These are phyloP conservation scores for Cystobasidiopsis lactophilus DNA, from an alignment of 768 basidiomycete genomes.

Conservation along the genomic window DNA sequence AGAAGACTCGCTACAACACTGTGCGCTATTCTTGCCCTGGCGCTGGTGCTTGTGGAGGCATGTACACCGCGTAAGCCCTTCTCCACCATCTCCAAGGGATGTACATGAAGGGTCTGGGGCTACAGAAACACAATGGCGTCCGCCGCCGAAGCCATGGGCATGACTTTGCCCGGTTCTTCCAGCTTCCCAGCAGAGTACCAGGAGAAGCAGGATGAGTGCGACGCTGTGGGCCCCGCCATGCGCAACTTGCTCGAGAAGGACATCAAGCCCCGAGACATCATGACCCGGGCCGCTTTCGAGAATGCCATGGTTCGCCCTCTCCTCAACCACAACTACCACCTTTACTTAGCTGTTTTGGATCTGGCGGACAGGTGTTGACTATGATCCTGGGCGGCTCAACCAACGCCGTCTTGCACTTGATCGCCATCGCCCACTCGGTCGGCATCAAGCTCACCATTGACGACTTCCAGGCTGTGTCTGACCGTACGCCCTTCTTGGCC, in stretches of 20 bases:
- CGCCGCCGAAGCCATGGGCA: conserved; percentile 80
- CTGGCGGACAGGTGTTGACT: conserved; percentile 48
- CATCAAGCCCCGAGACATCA: conserved; percentile 81
- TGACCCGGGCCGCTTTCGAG: conserved; percentile 90
- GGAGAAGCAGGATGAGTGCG: conserved; percentile 72
- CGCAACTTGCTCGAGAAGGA: conserved; percentile 69
- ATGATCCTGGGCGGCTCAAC: conserved; percentile 97
- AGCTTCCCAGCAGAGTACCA: conserved; percentile 81
- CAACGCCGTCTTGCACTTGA: conserved; percentile 87
- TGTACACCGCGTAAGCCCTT: conserved; percentile 19
- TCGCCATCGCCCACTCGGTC: conserved; percentile 89
- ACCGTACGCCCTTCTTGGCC: conserved; percentile 78
- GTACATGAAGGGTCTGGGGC: conserved; percentile 26
- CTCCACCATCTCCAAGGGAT: neutral
- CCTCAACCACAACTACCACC: neutral
- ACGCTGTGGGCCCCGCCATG: conserved; percentile 59
- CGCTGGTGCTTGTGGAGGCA: conserved; percentile 70
- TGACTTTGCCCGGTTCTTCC: conserved; percentile 90
- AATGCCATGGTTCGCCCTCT: conserved; percentile 61
- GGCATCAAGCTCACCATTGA: conserved; percentile 70
- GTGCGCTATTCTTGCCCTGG: conserved; percentile 91
- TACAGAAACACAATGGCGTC: conserved; percentile 84
- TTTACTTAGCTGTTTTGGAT: neutral
- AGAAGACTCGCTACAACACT: conserved; percentile 60
- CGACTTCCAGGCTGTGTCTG: conserved; percentile 83